Conservation (phyloP, 441 rosid species). For the Pelargonium fulgidum region DNA sequence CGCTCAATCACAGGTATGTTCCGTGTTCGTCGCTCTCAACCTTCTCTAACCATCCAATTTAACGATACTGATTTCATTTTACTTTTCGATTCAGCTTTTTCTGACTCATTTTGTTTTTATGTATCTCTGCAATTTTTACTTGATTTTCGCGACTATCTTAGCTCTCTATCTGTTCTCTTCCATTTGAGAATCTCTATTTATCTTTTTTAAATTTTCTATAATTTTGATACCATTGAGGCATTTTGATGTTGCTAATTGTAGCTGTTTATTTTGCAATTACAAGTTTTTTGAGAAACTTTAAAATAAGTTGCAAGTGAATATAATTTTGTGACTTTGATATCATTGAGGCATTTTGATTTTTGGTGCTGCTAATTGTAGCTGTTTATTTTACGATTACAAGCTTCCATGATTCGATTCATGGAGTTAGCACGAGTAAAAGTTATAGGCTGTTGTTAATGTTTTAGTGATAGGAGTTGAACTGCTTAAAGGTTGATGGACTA, state of each 20-base stretch:
- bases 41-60: too few relatives aligned
- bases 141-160: not conserved
- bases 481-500: too few relatives aligned
- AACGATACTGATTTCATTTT: too few relatives aligned
- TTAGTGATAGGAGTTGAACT: not conserved
- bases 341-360: not conserved
- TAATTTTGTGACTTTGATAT: too few relatives aligned
- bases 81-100: too few relatives aligned
- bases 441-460: not conserved
- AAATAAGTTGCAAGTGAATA: not conserved
- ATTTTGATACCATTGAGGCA: too few relatives aligned
- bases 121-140: too few relatives aligned
- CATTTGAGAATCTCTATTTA: not conserved
- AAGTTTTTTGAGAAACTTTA: constrained; percentile 1
- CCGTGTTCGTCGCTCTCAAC: not conserved
- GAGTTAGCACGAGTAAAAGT: not conserved
- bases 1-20: not conserved
- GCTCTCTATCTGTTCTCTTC: not conserved
- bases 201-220: too few relatives aligned
- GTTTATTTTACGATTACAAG: not conserved
- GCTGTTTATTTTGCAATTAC: not conserved
- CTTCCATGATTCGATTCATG: not conserved
- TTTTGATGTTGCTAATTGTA: not conserved
- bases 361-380: not conserved
- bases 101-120: not conserved